A percentile compares a stretch with the other conserved stretches of the same genome.
phyloP scores from a whole-genome alignment of 2,329 filamentous ascomycete species.

The Chrysosphaeria jannelii region DNA sequence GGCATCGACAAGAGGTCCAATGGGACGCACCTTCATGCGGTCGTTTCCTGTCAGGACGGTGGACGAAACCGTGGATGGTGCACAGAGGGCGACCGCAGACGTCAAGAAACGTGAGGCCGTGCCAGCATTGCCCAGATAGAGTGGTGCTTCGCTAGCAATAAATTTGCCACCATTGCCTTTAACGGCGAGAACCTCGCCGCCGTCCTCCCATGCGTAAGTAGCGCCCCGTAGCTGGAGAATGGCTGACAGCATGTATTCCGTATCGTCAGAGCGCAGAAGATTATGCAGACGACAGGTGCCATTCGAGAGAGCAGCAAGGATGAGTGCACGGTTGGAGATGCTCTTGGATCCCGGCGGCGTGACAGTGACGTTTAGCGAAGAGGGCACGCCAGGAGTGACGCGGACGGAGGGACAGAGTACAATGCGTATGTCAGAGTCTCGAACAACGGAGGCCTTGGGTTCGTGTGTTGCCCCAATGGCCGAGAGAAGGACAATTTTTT shows the following conservation, averaged over 20 bases:
- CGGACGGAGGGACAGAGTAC: slow-evolving; percentile 53
- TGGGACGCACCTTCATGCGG: slow-evolving; percentile 86
- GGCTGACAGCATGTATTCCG: slow-evolving; percentile 90
- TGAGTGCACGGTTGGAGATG: slow-evolving; percentile 79
- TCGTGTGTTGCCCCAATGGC: slow-evolving; percentile 74
- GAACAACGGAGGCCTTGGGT: slow-evolving; percentile 64
- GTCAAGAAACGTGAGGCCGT: slow-evolving; percentile 90
- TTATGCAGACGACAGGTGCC: slow-evolving; percentile 77
- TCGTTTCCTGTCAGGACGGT: slow-evolving; percentile 79
- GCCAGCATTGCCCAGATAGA: slow-evolving; percentile 90
- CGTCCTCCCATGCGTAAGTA: slow-evolving; percentile 77
- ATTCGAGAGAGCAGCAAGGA: slow-evolving; percentile 71
- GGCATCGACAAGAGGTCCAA: slow-evolving; percentile 77
- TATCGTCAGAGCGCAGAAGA: slow-evolving; percentile 83
- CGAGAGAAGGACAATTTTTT: slow-evolving; percentile 82
- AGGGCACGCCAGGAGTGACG: slow-evolving; percentile 41
- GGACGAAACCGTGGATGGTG: slow-evolving; percentile 28
- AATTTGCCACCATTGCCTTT: slow-evolving; percentile 73
- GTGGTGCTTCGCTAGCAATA: slow-evolving; percentile 38
- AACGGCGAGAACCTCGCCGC: slow-evolving; percentile 71
- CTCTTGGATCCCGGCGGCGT: slow-evolving; percentile 89
- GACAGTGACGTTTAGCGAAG: slow-evolving; percentile 33
- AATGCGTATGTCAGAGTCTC: slow-evolving; percentile 55
- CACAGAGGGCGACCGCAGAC: slow-evolving; percentile 62
- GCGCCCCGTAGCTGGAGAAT: slow-evolving; percentile 60